Evolutionary conservation across 371 early-diverging fungal species (phyloP).

Genomic region (Mortierella polycephala): DNA sequence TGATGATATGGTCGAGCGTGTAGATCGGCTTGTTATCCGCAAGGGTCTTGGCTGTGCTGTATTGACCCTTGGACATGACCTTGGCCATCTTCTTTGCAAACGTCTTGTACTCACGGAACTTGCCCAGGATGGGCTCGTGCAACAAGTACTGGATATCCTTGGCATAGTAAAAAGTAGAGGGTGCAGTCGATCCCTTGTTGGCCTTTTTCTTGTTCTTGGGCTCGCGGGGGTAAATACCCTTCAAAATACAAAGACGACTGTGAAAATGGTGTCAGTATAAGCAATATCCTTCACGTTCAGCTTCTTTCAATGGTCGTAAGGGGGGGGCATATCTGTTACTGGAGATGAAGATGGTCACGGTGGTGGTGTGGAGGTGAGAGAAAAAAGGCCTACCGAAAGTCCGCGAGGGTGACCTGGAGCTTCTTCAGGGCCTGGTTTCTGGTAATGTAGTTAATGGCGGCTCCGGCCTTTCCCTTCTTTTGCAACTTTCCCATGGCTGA

Average conservation of each 20-base stretch:
- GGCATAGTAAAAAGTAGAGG: constrained; percentile 91
- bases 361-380: background rate
- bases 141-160: constrained; percentile 95
- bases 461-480: constrained; percentile 92
- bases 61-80: constrained; percentile 85
- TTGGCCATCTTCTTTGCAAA: constrained; percentile 87
- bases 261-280: background rate
- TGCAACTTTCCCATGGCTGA: constrained; percentile 78
- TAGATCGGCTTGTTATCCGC: constrained; percentile 84
- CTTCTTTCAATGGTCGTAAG: background rate
- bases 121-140: constrained; percentile 92
- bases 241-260: constrained; percentile 96
- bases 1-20: constrained; percentile 91
- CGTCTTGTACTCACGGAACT: constrained; percentile 91
- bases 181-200: constrained; percentile 90
- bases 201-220: constrained; percentile 95
- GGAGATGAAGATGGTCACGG: background rate
- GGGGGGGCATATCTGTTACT: background rate
- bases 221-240: constrained; percentile 98
- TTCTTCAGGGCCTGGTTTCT: constrained; percentile 92
- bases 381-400: constrained; percentile 79
- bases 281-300: background rate
- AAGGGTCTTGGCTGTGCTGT: constrained; percentile 76
- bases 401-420: constrained; percentile 93
- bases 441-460: constrained; percentile 90